Evolutionary conservation across 2,329 filamentous ascomycete species (phyloP).

Genomic region (Paraphaeosphaeria minitans): DNA sequence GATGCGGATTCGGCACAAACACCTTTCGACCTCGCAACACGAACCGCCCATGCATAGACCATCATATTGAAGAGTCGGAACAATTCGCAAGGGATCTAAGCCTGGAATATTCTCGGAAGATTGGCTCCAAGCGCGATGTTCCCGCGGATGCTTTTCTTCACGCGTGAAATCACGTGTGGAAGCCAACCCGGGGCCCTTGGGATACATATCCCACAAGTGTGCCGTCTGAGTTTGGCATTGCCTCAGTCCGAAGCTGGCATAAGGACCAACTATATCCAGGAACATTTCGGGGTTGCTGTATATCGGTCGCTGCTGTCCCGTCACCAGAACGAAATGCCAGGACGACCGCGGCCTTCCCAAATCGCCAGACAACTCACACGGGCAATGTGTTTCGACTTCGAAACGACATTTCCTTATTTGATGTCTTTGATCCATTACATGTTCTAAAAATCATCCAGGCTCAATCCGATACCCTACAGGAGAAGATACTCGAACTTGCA

Average conservation of each 20-base stretch:
- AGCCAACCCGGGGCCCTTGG: not conserved
- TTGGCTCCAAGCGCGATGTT: not conserved
- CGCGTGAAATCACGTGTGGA: not conserved
- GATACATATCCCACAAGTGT: not conserved
- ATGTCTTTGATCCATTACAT: not conserved
- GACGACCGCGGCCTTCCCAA: not conserved
- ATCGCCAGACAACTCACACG: not conserved
- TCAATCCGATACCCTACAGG: constrained; percentile 38
- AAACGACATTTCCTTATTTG: not conserved
- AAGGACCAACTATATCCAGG: not conserved
- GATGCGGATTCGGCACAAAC: not conserved
- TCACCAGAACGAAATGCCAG: not conserved
- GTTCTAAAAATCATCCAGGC: constrained; percentile 25
- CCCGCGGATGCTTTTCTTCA: not conserved
- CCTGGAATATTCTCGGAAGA: not conserved
- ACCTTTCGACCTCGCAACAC: not conserved
- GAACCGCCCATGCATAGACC: not conserved
- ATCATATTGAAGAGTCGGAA: not conserved
- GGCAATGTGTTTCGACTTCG: not conserved
- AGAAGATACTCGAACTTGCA: constrained; percentile 37
- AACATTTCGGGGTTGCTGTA: not conserved
- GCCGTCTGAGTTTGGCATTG: not conserved
- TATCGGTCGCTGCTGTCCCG: not conserved
- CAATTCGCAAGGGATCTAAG: not conserved
- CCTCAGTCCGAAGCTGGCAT: not conserved